Evolutionary conservation across 108 stramenopile species (phyloP).

Genomic region (Nitzschia putrida): DNA sequence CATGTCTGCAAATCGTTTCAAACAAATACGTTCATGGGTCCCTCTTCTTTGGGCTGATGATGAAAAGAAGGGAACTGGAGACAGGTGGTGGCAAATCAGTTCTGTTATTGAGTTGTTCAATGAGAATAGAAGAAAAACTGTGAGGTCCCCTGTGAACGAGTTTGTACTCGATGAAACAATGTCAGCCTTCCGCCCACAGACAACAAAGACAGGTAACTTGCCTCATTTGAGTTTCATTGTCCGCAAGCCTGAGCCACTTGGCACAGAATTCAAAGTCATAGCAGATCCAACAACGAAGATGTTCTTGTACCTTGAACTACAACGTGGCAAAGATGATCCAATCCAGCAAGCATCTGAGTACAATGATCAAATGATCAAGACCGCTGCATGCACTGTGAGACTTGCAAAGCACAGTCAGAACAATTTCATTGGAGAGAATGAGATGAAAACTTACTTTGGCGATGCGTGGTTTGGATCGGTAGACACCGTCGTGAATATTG

Average conservation of each 20-base stretch:
- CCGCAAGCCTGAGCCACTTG: constrained; percentile 1
- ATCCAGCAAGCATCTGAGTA: neutral
- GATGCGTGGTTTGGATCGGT: neutral
- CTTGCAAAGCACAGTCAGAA: neutral
- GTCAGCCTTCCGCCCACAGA: constrained; percentile 11
- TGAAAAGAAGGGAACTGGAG: neutral
- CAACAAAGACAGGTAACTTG: constrained; percentile 14
- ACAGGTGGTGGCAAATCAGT: neutral
- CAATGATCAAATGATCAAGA: neutral
- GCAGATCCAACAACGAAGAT: neutral
- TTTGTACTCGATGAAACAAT: constrained; percentile 15
- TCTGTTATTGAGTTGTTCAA: neutral
- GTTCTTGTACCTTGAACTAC: neutral
- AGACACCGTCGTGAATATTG: neutral
- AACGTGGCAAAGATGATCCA: neutral
- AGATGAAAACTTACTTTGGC: neutral
- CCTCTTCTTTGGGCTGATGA: neutral
- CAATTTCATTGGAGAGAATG: neutral
- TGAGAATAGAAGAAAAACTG: neutral
- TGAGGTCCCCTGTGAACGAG: neutral
- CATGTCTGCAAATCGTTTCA: neutral
- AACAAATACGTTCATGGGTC: neutral
- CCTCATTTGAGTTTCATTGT: constrained; percentile 4
- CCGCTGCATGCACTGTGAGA: neutral
- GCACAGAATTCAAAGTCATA: constrained; percentile 19